These are phyloP conservation scores for Leucaena leucocephala DNA, from an alignment of 306 rosid species.

Conservation along the genomic window DNA sequence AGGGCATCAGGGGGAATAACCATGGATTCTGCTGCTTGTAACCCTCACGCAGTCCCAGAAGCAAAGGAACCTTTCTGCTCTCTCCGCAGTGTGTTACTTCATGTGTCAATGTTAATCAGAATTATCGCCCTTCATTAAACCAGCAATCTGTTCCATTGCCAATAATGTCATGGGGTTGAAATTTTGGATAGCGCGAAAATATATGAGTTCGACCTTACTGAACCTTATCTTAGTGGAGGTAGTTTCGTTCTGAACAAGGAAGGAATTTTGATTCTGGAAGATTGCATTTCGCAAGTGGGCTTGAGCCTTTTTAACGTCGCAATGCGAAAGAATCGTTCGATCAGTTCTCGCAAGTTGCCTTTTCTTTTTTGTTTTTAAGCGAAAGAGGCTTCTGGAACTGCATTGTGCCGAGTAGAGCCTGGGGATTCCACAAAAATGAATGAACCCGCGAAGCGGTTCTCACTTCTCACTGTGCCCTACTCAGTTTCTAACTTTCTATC, in stretches of 20 bases:
- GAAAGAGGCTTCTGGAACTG: neutral
- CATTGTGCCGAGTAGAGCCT: conserved; percentile 24
- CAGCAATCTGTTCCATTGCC: neutral
- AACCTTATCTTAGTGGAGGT: neutral
- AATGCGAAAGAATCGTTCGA: conserved; percentile 26
- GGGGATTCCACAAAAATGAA: conserved; percentile 18
- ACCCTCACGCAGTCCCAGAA: conserved; percentile 79
- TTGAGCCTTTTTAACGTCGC: neutral
- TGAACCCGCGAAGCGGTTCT: neutral
- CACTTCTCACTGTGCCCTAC: neutral
- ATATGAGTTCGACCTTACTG: neutral
- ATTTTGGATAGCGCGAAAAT: neutral
- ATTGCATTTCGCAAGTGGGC: neutral
- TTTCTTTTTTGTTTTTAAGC: neutral
- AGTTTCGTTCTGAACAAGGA: neutral
- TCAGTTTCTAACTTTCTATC: neutral
- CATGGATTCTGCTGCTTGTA: conserved; percentile 53
- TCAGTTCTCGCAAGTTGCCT: neutral
- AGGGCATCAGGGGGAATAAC: conserved; percentile 59
- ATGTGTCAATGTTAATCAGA: neutral
- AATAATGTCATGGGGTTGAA: neutral
- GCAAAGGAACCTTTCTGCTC: conserved; percentile 1
- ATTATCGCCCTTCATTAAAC: neutral
- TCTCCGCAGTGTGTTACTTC: neutral
- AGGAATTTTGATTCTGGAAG: neutral